phyloP scores from a whole-genome alignment of 169 alveolate genomes.

The Plasmodium cynomolgi region DNA sequence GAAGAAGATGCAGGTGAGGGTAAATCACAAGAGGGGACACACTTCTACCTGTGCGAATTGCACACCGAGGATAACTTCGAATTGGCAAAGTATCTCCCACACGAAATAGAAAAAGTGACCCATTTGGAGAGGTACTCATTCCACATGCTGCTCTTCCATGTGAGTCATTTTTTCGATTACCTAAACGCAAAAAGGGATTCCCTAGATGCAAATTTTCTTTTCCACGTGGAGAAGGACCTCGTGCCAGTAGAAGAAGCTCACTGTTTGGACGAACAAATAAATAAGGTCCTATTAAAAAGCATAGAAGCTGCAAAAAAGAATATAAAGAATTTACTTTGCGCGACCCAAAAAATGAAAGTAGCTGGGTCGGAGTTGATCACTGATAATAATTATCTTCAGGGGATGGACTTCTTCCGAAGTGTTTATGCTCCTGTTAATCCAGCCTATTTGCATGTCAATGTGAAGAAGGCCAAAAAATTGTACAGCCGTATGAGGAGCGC shows the following conservation, averaged over 20 bases:
- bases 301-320: constrained; percentile 18
- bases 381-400: constrained; percentile 34
- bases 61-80: constrained; percentile 12
- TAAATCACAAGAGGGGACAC: neutral
- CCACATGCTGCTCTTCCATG: constrained; percentile 15
- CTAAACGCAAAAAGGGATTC: neutral
- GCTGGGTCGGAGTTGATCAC: neutral
- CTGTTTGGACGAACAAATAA: neutral
- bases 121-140: neutral
- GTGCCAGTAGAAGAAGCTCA: neutral
- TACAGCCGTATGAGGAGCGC: constrained; percentile 32
- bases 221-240: constrained; percentile 22
- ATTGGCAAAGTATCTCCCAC: constrained; percentile 24
- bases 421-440: neutral
- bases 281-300: constrained; percentile 1
- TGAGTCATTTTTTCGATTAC: constrained; percentile 1
- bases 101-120: constrained; percentile 17
- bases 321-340: neutral
- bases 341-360: neutral
- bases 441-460: constrained; percentile 20
- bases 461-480: constrained; percentile 48
- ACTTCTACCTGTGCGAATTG: constrained; percentile 47
- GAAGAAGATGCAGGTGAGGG: neutral
- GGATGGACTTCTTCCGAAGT: neutral
- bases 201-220: constrained; percentile 40